phyloP scores from a whole-genome alignment of 2,329 filamentous ascomycete genomes.

The Trichophyton simii region DNA sequence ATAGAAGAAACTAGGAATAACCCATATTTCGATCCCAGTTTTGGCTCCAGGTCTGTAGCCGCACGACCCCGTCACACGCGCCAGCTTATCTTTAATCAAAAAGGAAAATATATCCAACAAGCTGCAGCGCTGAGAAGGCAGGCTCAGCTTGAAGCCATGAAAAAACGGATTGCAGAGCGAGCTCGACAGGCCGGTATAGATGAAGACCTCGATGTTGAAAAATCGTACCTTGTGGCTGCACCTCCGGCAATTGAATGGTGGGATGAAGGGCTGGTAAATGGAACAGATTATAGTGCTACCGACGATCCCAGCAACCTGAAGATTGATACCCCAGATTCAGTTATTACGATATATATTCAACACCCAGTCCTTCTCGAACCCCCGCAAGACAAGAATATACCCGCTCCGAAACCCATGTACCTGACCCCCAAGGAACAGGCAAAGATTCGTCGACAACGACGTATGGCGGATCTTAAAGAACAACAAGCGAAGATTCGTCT shows the following conservation, averaged over 20 bases:
- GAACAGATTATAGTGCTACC: slow-evolving; percentile 60
- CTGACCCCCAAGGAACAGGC: slow-evolving; percentile 83
- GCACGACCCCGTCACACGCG: slow-evolving; percentile 57
- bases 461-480: slow-evolving; percentile 89
- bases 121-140: slow-evolving; percentile 79
- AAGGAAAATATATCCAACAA: slow-evolving; percentile 94
- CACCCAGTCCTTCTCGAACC: slow-evolving; percentile 85
- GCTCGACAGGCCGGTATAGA: slow-evolving; percentile 86
- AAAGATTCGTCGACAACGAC: slow-evolving; percentile 76
- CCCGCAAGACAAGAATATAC: slow-evolving; percentile 72
- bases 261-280: slow-evolving; percentile 77
- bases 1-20: slow-evolving; percentile 53
- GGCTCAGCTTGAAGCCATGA: slow-evolving; percentile 83
- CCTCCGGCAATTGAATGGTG: slow-evolving; percentile 94
- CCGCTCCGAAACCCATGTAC: slow-evolving; percentile 77
- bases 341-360: slow-evolving; percentile 83
- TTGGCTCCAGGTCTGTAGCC: slow-evolving; percentile 46
- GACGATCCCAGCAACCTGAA: slow-evolving; percentile 55
- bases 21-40: slow-evolving; percentile 67
- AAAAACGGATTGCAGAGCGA: slow-evolving; percentile 77
- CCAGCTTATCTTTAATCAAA: slow-evolving; percentile 79
- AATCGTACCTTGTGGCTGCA: slow-evolving; percentile 69
- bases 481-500: slow-evolving; percentile 91
- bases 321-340: slow-evolving; percentile 64
- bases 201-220: slow-evolving; percentile 78